A percentile compares a stretch with the other conserved stretches of the same genome.
These are phyloP conservation scores for Chlamydomonas schloesseri DNA, from an alignment of 139 green algal genomes.

Conservation along the genomic window DNA sequence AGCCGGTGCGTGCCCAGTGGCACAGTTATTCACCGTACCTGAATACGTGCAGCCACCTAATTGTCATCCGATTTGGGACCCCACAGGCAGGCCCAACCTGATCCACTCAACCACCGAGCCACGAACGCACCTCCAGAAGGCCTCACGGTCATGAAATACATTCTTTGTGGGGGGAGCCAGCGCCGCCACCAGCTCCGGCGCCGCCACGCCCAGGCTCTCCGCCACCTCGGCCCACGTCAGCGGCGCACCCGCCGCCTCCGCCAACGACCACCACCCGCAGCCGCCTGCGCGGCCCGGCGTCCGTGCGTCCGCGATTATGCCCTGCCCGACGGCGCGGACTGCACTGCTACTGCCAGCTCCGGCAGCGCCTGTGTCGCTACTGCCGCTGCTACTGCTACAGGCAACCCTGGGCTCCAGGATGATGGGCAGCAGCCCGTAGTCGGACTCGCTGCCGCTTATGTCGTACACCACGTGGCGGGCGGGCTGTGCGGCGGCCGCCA, in stretches of 20 bases:
- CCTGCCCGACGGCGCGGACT: no score
- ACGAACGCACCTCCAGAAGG: constrained; percentile 5
- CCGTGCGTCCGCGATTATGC: no score
- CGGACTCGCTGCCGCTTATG: constrained; percentile 20
- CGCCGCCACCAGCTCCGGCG: neutral
- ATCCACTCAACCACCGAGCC: no score
- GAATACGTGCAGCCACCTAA: no score
- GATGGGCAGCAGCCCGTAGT: constrained; percentile 13
- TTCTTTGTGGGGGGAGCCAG: neutral
- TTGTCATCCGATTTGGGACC: no score
- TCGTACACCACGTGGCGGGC: neutral
- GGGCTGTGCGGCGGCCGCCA: neutral
- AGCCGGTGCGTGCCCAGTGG: no score
- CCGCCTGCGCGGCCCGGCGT: neutral
- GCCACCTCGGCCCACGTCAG: constrained; percentile 27
- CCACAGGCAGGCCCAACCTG: no score
- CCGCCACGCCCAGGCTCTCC: neutral
- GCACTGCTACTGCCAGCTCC: no score
- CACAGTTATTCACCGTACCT: no score
- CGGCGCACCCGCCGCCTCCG: neutral
- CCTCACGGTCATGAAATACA: neutral
- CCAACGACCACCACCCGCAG: constrained; percentile 11
- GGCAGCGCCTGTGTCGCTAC: no score
- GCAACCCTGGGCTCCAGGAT: constrained; percentile 17
- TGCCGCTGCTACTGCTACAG: neutral